phyloP scores from a whole-genome alignment of 2,329 filamentous ascomycete species.

The Zopfia rhizophila region DNA sequence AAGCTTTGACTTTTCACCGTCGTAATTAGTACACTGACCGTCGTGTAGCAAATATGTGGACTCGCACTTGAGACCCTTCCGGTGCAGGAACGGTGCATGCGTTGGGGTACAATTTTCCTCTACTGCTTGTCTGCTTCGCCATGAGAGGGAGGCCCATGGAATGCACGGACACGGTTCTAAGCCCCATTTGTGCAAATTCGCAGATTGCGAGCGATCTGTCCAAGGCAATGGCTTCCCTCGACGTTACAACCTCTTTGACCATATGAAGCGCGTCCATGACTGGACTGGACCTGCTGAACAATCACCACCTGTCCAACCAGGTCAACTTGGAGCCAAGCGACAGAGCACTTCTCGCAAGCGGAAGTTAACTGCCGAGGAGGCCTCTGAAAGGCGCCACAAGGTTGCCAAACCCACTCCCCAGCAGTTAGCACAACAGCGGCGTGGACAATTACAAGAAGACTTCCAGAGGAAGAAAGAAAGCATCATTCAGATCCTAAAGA shows the following conservation, averaged over 20 bases:
- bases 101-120: slow-evolving; percentile 91
- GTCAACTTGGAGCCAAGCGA: slow-evolving; percentile 32
- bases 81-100: slow-evolving; percentile 87
- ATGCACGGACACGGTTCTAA: slow-evolving; percentile 95
- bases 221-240: slow-evolving; percentile 90
- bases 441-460: slow-evolving; percentile 40
- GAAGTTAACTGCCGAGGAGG: slow-evolving; percentile 44
- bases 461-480: slow-evolving; percentile 48
- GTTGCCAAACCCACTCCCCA: slow-evolving; percentile 42
- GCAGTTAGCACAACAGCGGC: slow-evolving; percentile 46
- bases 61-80: slow-evolving; percentile 95
- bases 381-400: slow-evolving; percentile 47
- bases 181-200: slow-evolving; percentile 88
- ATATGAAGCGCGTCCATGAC: slow-evolving; percentile 94
- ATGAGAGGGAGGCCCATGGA: slow-evolving; percentile 94
- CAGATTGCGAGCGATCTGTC: slow-evolving; percentile 85
- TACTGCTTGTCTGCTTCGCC: slow-evolving; percentile 91
- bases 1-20: slow-evolving; percentile 57
- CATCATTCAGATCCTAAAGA: slow-evolving; percentile 45
- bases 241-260: slow-evolving; percentile 94
- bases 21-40: slow-evolving; percentile 29
- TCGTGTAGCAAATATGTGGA: slow-evolving; percentile 88
- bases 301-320: slow-evolving; percentile 38
- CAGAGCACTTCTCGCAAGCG: slow-evolving; percentile 46
- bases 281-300: slow-evolving; percentile 56